phyloP scores from a whole-genome alignment of 176 grass and related monocot species.

The Musa beccarii region DNA sequence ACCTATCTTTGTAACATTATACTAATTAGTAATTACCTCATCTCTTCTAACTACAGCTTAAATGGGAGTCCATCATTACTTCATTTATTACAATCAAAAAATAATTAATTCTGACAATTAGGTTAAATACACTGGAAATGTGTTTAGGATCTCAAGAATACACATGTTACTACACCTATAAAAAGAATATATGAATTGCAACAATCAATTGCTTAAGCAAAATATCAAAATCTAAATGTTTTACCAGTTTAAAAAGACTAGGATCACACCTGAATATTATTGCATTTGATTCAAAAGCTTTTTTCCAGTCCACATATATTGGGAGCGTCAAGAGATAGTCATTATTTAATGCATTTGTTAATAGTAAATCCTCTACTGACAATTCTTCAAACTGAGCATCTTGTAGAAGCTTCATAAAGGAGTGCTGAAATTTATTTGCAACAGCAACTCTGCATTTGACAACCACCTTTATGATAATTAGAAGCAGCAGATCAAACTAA shows the following conservation, averaged over 20 bases:
- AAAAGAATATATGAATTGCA: not conserved
- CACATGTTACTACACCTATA: too few species aligned
- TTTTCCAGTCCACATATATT: conserved; percentile 88
- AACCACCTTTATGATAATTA: conserved; percentile 2
- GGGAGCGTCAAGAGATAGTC: conserved; percentile 86
- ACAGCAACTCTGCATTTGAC: conserved; percentile 41
- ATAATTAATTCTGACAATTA: too few species aligned
- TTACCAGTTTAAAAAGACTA: not conserved
- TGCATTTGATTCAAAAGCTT: conserved; percentile 60
- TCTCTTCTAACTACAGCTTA: too few species aligned
- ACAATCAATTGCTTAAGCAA: not conserved
- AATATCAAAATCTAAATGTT: not conserved
- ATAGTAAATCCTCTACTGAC: conserved; percentile 57
- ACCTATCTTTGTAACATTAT: too few species aligned
- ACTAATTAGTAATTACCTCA: too few species aligned
- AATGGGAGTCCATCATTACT: too few species aligned
- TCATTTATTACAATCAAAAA: too few species aligned
- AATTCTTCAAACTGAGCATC: conserved; percentile 87
- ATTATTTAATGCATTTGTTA: conserved; percentile 57
- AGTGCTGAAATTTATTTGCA: conserved; percentile 63
- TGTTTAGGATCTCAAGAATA: not conserved
- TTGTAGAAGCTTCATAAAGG: conserved; percentile 88
- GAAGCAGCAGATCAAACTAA: not conserved
- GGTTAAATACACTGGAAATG: too few species aligned
- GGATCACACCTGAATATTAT: conserved; percentile 74